phyloP scores from a whole-genome alignment of 352 stramenopile genomes.

The Globisporangium rhizosaccharum region DNA sequence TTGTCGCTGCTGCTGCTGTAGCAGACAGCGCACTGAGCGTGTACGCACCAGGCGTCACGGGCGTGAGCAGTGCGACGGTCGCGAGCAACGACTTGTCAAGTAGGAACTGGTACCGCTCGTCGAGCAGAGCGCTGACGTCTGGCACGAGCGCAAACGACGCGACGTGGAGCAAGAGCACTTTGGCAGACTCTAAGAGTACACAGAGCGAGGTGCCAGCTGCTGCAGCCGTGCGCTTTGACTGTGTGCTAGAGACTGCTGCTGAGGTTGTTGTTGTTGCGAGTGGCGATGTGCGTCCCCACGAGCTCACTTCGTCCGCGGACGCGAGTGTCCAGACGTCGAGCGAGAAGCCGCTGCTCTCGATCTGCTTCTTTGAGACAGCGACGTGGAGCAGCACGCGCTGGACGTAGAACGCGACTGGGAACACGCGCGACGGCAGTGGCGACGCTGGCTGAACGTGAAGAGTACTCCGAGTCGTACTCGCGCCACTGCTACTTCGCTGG shows the following conservation, averaged over 20 bases:
- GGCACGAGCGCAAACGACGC: conserved; percentile 17
- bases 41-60: conserved; percentile 24
- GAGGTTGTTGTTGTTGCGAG: not conserved
- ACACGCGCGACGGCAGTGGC: conserved; percentile 16
- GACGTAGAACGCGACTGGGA: conserved; percentile 30
- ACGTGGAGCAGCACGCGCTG: conserved; percentile 35
- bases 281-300: conserved; percentile 9
- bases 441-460: conserved; percentile 4
- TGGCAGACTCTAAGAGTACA: conserved; percentile 39
- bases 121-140: conserved; percentile 11
- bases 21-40: not conserved
- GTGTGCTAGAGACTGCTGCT: not conserved
- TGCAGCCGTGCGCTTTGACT: not conserved
- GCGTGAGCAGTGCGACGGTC: conserved; percentile 25
- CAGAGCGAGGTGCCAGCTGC: conserved; percentile 4
- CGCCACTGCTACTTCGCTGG: not conserved
- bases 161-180: conserved; percentile 28
- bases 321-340: conserved; percentile 22
- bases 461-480: no score
- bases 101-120: conserved; percentile 17
- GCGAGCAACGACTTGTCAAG: conserved; percentile 13
- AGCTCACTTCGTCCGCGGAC: conserved; percentile 3
- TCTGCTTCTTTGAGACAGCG: conserved; percentile 21
- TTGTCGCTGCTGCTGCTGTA: not conserved
- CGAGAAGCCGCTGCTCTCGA: conserved; percentile 22